Base-by-base conservation (phyloP, 2,329 filamentous ascomycete genomes). In the Calonectria pseudoreteaudii region DNA sequence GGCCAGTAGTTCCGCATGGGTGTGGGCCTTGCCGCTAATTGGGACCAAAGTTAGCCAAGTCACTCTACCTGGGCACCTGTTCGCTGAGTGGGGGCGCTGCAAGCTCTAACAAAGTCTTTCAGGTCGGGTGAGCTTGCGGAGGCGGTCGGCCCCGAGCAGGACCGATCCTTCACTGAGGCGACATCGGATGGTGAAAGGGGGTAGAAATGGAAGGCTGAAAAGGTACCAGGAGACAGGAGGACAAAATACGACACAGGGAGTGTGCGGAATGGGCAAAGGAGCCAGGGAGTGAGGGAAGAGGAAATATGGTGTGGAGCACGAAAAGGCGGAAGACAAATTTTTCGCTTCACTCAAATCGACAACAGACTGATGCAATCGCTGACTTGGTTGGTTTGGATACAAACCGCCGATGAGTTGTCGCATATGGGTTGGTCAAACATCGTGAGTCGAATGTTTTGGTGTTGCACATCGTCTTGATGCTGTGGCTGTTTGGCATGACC, bases 111-210 rank as follows among this genome's bases (percentile, higher is more conserved):
- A 76, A 77, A 78, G 23, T 64, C 50, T 75, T 80, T 78, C 69
- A 74, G 71, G 78, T 80, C 78, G 75, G 73, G 70, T 80, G 78
- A 80, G 76, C 74, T 62, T 56, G 70, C 73, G 69, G 62, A 53
- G 53, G 69, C 71, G 72, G 70, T 72, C 52, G 66, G 52, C 60
- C 62, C 65, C 70, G 53, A 64, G 26, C 47, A 36, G 31, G 18
- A 26, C 20, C 31, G 28, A 20, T 60, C 13, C 31, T 16, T 28
- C 10, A 14, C 20, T 34, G 23, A 68, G 68, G 75, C 72, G 74
- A 79, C 75, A 73, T 79, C 71, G 78, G 73, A 67, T 65, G 66
- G 49, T 38, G 31, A 31, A 26, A 23, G 47, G 31, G 56, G 70
- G 28, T 50, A 66, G 58, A 36, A 64, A 65, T 11, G 47, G 65